These are phyloP conservation scores for Sporobolomyces roseus DNA, from an alignment of 768 basidiomycete genomes.

Conservation along the genomic window DNA sequence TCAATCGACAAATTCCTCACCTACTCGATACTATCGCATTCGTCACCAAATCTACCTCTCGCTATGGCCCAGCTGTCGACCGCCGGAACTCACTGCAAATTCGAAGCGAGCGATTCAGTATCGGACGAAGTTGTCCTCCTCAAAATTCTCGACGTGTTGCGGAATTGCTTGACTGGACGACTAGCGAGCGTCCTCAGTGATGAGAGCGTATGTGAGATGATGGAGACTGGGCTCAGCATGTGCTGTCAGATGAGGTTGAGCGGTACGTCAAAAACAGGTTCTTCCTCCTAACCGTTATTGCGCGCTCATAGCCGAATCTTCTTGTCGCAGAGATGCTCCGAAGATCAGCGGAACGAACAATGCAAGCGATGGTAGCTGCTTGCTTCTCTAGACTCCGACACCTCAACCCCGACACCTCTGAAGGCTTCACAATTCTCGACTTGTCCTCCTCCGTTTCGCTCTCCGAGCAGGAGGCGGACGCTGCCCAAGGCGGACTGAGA, in stretches of 20 bases:
- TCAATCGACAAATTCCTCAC: slow-evolving; percentile 83
- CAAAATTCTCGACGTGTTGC: slow-evolving; percentile 72
- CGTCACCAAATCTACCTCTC: slow-evolving; percentile 58
- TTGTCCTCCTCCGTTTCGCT: slow-evolving; percentile 18
- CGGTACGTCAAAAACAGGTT: too few relatives aligned
- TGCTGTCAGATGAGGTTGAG: slow-evolving; percentile 96
- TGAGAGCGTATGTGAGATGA: slow-evolving; percentile 93
- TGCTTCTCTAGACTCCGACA: slow-evolving; percentile 65
- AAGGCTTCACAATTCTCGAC: slow-evolving; percentile 6
- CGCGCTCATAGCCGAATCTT: not conserved
- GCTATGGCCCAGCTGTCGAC: slow-evolving; percentile 79
- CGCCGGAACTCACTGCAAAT: slow-evolving; percentile 91
- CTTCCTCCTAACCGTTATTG: too few relatives aligned
- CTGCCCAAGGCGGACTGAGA: slow-evolving; percentile 30
- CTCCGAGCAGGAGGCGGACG: not conserved
- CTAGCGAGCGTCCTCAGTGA: slow-evolving; percentile 76
- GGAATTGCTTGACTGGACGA: slow-evolving; percentile 49
- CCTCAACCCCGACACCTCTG: slow-evolving; percentile 31
- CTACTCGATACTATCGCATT: slow-evolving; percentile 64
- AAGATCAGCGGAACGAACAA: slow-evolving; percentile 78
- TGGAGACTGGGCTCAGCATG: slow-evolving; percentile 94
- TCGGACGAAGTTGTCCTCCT: slow-evolving; percentile 93
- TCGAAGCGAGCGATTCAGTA: slow-evolving; percentile 95
- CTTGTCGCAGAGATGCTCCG: slow-evolving; percentile 68
- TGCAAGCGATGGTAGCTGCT: slow-evolving; percentile 78